These are phyloP conservation scores for Ormosia semicastrata DNA, from an alignment of 306 rosid genomes.

Conservation along the genomic window DNA sequence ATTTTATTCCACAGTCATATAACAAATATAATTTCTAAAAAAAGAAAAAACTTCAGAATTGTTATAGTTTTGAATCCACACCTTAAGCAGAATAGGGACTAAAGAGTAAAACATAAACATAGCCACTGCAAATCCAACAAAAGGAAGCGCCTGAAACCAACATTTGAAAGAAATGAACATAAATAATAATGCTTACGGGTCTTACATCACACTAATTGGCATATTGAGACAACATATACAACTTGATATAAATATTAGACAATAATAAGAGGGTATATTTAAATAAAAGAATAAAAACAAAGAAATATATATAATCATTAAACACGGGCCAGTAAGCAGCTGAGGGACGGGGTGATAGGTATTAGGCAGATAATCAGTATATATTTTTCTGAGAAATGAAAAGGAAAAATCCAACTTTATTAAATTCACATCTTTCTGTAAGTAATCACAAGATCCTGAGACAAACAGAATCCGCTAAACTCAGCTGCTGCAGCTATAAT, in stretches of 20 bases:
- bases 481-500: neutral
- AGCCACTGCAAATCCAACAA: conserved; percentile 81
- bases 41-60: neutral
- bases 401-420: neutral
- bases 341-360: neutral
- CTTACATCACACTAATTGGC: neutral
- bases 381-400: neutral
- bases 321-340: too few species aligned
- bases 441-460: neutral
- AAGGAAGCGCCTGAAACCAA: conserved; percentile 81
- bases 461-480: neutral
- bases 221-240: neutral
- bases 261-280: neutral
- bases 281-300: too few species aligned
- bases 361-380: neutral
- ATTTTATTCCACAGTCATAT: neutral
- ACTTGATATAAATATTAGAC: neutral
- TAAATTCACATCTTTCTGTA: neutral
- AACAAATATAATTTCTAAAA: neutral
- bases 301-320: too few species aligned
- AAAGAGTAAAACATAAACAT: conserved; percentile 92
- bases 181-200: neutral
- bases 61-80: conserved; percentile 30
- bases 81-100: conserved; percentile 91
- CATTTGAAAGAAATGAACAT: conserved; percentile 20